Conservation (phyloP, 2,329 filamentous ascomycete genomes). For the Teratosphaeria viscida region DNA sequence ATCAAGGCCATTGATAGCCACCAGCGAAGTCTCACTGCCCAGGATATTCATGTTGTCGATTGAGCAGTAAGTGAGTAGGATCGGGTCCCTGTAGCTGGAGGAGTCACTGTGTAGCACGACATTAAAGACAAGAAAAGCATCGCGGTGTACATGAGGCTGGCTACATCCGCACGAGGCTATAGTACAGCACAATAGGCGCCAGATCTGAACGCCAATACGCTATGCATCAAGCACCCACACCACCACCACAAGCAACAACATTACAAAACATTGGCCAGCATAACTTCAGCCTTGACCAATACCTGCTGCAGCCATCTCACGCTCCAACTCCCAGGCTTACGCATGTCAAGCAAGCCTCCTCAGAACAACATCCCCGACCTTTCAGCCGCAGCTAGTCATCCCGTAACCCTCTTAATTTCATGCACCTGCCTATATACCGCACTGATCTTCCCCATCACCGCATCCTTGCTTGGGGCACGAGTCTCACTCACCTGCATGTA, state of each 20-base stretch:
- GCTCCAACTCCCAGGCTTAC: background rate
- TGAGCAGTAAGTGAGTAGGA: too few relatives aligned
- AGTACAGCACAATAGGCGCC: too few relatives aligned
- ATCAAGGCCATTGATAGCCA: too few relatives aligned
- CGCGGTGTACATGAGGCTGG: too few relatives aligned
- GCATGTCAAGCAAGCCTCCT: background rate
- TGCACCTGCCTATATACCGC: constrained; percentile 19
- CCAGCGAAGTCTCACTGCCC: too few relatives aligned
- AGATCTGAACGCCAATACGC: background rate
- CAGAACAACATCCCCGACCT: constrained; percentile 1
- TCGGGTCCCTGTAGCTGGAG: too few relatives aligned
- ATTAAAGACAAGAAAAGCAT: too few relatives aligned
- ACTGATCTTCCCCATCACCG: constrained; percentile 27
- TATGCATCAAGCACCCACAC: background rate
- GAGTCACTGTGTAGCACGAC: too few relatives aligned
- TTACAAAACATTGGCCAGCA: background rate
- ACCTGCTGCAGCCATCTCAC: background rate
- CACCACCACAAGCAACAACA: background rate
- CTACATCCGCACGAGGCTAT: too few relatives aligned
- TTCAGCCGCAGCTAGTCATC: constrained; percentile 5
- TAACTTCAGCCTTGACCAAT: background rate
- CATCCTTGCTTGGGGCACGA: constrained; percentile 35
- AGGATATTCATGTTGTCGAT: too few relatives aligned
- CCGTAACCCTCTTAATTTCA: constrained; percentile 11
- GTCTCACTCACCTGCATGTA: constrained; percentile 48